Conservation (phyloP, 139 green algal genomes). For the Raphidocelis subcapitata region DNA sequence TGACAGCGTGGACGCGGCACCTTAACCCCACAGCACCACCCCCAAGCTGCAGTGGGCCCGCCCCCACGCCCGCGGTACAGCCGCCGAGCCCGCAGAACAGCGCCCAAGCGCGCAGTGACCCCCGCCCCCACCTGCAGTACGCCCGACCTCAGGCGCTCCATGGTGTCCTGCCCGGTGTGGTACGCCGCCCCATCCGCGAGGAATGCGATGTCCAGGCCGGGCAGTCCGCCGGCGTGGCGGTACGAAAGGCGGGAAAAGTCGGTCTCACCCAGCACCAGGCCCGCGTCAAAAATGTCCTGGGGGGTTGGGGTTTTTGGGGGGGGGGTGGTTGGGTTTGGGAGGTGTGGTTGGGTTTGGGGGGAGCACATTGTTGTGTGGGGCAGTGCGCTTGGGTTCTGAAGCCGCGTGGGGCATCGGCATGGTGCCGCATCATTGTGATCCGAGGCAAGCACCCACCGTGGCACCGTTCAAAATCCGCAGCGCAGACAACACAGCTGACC, state of each 20-base stretch:
- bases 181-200: conserved; percentile 21
- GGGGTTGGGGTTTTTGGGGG: background rate
- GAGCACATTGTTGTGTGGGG: background rate
- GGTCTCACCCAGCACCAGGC: conserved; percentile 29
- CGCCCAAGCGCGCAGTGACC: background rate
- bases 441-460: background rate
- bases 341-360: too few species aligned
- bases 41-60: background rate
- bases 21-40: background rate
- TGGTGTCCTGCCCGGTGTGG: conserved; percentile 21
- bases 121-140: conserved; percentile 20
- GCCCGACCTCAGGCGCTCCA: conserved; percentile 6
- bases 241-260: conserved; percentile 28
- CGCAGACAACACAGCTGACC: too few species aligned
- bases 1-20: background rate
- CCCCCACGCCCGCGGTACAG: background rate
- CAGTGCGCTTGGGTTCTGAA: background rate
- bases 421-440: background rate
- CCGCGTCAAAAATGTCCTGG: conserved; percentile 28
- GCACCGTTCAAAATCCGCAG: background rate
- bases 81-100: background rate
- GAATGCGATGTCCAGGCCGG: conserved; percentile 26
- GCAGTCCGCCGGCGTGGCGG: conserved; percentile 8
- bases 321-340: too few species aligned
- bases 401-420: background rate